phyloP scores from a whole-genome alignment of 768 basidiomycete genomes.

The Kwoniella sp. region DNA sequence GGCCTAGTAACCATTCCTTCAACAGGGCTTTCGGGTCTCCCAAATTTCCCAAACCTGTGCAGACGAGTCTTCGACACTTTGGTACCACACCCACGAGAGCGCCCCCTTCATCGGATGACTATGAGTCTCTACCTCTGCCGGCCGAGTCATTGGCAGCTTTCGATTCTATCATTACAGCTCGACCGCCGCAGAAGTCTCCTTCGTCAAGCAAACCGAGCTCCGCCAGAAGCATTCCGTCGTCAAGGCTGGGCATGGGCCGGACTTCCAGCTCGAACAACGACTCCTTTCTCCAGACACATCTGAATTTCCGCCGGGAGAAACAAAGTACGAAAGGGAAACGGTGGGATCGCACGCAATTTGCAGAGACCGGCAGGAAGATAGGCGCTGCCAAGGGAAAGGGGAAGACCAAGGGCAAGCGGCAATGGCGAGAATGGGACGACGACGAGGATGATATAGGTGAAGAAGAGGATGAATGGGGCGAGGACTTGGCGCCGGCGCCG shows the following conservation, averaged over 20 bases:
- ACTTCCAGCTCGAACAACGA: slow-evolving; percentile 2
- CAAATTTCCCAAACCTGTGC: no score
- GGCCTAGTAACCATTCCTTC: slow-evolving; percentile 1
- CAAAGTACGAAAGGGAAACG: slow-evolving; percentile 56
- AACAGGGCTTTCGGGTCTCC: background rate
- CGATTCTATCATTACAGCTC: slow-evolving; percentile 1
- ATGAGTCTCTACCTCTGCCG: slow-evolving; percentile 7
- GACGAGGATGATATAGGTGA: slow-evolving; percentile 45
- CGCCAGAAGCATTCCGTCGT: slow-evolving; percentile 13
- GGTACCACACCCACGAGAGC: background rate
- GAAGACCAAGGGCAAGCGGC: slow-evolving; percentile 50
- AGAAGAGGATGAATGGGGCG: slow-evolving; percentile 56
- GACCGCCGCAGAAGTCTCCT: background rate
- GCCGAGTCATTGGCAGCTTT: slow-evolving; percentile 10
- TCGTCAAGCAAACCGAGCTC: background rate
- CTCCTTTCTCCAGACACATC: slow-evolving; percentile 41
- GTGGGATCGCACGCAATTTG: slow-evolving; percentile 88
- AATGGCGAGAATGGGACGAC: slow-evolving; percentile 31
- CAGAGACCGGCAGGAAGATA: slow-evolving; percentile 64
- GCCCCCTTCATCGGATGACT: slow-evolving; percentile 14
- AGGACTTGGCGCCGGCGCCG: slow-evolving; percentile 71
- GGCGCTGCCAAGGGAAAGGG: slow-evolving; percentile 55
- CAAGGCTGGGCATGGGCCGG: slow-evolving; percentile 11
- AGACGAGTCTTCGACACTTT: background rate
- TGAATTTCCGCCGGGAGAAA: slow-evolving; percentile 40